Conservation (phyloP, 2,329 filamentous ascomycete genomes). For the Fusarium temperatum region DNA sequence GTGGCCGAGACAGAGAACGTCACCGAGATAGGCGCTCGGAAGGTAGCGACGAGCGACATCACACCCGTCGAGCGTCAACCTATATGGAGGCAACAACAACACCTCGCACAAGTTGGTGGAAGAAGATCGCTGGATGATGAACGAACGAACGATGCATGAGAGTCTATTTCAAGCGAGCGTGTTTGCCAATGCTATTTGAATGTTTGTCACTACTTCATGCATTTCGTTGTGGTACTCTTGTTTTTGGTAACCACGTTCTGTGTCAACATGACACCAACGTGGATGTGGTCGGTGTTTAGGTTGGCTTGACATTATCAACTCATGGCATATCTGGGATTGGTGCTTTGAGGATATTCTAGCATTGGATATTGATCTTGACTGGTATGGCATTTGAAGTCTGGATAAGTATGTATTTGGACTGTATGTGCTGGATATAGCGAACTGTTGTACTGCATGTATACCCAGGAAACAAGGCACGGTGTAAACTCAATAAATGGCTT, state of each 20-base stretch:
- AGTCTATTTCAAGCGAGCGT: slow-evolving; percentile 40
- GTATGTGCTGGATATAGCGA: slow-evolving; percentile 8
- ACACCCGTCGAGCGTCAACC: slow-evolving; percentile 51
- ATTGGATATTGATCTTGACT: slow-evolving; percentile 9
- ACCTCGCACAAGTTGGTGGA: slow-evolving; percentile 68
- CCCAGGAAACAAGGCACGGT: slow-evolving; percentile 6
- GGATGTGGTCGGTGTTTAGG: slow-evolving; percentile 9
- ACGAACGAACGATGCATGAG: slow-evolving; percentile 31
- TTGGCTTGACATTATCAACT: slow-evolving; percentile 18
- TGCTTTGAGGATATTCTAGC: slow-evolving; percentile 23
- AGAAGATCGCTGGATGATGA: slow-evolving; percentile 59
- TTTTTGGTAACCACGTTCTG: slow-evolving; percentile 18
- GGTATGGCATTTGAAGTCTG: neutral
- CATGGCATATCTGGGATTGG: slow-evolving; percentile 20
- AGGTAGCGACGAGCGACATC: slow-evolving; percentile 56
- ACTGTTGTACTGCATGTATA: slow-evolving; percentile 29
- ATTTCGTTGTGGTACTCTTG: neutral
- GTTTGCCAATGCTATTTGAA: slow-evolving; percentile 32
- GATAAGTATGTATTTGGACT: slow-evolving; percentile 4
- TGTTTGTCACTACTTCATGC: slow-evolving; percentile 13
- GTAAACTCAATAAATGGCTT: neutral
- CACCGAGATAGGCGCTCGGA: slow-evolving; percentile 49
- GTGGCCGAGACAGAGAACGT: slow-evolving; percentile 15
- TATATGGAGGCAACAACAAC: slow-evolving; percentile 56
- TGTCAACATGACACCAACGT: slow-evolving; percentile 13